Percentiles rank a stretch among this genome's conserved stretches.
Evolutionary conservation across 176 grass and related monocot species (phyloP).

Genomic region (Oryza longistaminata): DNA sequence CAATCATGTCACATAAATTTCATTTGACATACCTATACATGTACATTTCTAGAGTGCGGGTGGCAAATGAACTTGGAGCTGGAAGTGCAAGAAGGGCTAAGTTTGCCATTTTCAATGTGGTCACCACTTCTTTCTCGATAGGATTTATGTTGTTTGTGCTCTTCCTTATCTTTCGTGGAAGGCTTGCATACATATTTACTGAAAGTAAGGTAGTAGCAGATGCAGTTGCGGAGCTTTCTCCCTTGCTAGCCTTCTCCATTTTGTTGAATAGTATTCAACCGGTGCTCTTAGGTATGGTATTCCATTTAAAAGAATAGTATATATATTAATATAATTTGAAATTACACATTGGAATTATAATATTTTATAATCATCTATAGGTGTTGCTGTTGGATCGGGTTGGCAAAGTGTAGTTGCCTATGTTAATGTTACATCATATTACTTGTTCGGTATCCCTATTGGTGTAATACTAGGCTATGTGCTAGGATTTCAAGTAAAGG

Average conservation of each 20-base stretch:
- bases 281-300: slow-evolving; percentile 67
- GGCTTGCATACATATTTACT: slow-evolving; percentile 41
- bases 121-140: slow-evolving; percentile 44
- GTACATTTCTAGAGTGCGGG: slow-evolving; percentile 47
- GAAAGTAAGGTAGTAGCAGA: slow-evolving; percentile 40
- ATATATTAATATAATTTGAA: background rate
- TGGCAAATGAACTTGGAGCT: slow-evolving; percentile 82
- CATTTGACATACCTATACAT: background rate
- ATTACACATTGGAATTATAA: no score
- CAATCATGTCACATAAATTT: background rate
- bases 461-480: slow-evolving; percentile 69
- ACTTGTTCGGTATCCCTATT: slow-evolving; percentile 83
- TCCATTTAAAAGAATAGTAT: background rate
- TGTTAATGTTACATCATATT: slow-evolving; percentile 87
- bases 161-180: slow-evolving; percentile 51
- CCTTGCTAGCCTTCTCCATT: slow-evolving; percentile 80
- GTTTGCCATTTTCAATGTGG: slow-evolving; percentile 55
- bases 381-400: slow-evolving; percentile 77
- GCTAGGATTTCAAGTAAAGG: slow-evolving; percentile 63
- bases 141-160: slow-evolving; percentile 49
- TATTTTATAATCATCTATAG: slow-evolving; percentile 28
- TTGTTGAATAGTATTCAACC: slow-evolving; percentile 86
- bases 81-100: slow-evolving; percentile 56
- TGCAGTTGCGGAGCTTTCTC: slow-evolving; percentile 65
- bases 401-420: slow-evolving; percentile 83